These are phyloP conservation scores for Aplosporella prunicola DNA, from an alignment of 2,329 filamentous ascomycete species.

Conservation along the genomic window DNA sequence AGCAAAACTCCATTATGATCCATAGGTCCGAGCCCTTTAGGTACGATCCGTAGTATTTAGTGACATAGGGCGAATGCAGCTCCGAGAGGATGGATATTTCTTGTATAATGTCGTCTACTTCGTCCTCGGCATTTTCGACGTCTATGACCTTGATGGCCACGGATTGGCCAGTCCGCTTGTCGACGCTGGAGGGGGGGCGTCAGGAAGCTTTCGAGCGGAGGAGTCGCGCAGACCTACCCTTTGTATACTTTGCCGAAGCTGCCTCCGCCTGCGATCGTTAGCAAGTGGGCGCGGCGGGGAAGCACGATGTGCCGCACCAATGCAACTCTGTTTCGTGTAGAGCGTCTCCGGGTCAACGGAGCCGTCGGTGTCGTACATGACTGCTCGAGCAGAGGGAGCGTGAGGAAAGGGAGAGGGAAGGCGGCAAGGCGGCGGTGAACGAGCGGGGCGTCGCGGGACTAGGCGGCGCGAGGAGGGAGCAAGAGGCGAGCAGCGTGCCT, in stretches of 20 bases:
- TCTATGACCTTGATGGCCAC: slow-evolving; percentile 99
- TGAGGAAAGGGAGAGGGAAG: slow-evolving; percentile 1
- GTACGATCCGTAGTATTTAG: slow-evolving; percentile 95
- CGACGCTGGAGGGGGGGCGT: slow-evolving; percentile 50
- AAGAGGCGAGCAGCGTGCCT: too few species aligned
- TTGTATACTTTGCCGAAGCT: slow-evolving; percentile 99
- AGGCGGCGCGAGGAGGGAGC: too few species aligned
- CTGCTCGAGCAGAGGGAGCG: slow-evolving; percentile 1
- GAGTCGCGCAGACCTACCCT: slow-evolving; percentile 51
- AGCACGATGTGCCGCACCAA: slow-evolving; percentile 22
- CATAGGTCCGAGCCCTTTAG: slow-evolving; percentile 92
- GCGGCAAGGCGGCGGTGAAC: neutral
- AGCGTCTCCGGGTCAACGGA: slow-evolving; percentile 76
- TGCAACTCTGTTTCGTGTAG: slow-evolving; percentile 66
- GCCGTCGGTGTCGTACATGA: slow-evolving; percentile 28
- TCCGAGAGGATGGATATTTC: slow-evolving; percentile 97
- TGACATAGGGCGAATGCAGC: slow-evolving; percentile 91
- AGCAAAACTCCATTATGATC: slow-evolving; percentile 99
- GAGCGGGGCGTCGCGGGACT: too few species aligned
- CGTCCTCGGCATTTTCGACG: slow-evolving; percentile 96
- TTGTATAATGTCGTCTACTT: slow-evolving; percentile 98
- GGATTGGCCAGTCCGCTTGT: slow-evolving; percentile 83
- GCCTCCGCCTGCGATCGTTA: slow-evolving; percentile 60
- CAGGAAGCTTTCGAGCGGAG: slow-evolving; percentile 2
- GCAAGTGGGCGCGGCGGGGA: slow-evolving; percentile 13